Percentiles rank a stretch among this genome's conserved stretches.
Conservation (phyloP, 1,284 basidiomycete species). For the Rhodotorula sp. region DNA sequence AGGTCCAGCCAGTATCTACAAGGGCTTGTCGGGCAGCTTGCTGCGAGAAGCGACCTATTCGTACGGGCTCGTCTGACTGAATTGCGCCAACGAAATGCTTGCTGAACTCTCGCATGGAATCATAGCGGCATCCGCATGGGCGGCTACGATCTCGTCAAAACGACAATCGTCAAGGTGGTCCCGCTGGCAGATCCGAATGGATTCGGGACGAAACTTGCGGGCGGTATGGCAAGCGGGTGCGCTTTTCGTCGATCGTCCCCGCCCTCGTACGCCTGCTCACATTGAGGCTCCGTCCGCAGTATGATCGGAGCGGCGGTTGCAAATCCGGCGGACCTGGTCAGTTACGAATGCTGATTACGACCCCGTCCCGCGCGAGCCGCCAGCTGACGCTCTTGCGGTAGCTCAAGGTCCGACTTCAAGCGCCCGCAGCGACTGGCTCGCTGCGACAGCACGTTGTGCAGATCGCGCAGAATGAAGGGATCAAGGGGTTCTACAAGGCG, state of each 20-base stretch:
- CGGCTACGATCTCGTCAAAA: constrained; percentile 43
- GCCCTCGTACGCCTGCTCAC: neutral
- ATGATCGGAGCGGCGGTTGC: constrained; percentile 45
- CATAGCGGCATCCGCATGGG: constrained; percentile 44
- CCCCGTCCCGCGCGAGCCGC: neutral
- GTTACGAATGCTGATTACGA: neutral
- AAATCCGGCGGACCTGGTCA: constrained; percentile 45
- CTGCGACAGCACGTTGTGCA: constrained; percentile 33
- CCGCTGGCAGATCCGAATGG: constrained; percentile 32
- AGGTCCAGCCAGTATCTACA: constrained; percentile 38
- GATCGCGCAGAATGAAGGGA: constrained; percentile 23
- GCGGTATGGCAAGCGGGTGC: constrained; percentile 38
- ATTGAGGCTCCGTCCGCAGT: neutral
- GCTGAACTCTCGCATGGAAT: neutral
- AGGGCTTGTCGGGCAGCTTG: constrained; percentile 43
- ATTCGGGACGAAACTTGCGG: constrained; percentile 41
- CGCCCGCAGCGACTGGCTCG: constrained; percentile 33
- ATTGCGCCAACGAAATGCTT: too few species aligned
- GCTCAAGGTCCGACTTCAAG: constrained; percentile 46
- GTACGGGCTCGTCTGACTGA: neutral
- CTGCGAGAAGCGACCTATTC: constrained; percentile 41
- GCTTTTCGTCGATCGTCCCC: neutral
- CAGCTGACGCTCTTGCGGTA: neutral
- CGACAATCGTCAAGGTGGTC: constrained; percentile 13
- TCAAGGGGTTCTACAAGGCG: constrained; percentile 42